Conservation (phyloP, 129 eudicot genomes). For the Ambrosia trifida region DNA sequence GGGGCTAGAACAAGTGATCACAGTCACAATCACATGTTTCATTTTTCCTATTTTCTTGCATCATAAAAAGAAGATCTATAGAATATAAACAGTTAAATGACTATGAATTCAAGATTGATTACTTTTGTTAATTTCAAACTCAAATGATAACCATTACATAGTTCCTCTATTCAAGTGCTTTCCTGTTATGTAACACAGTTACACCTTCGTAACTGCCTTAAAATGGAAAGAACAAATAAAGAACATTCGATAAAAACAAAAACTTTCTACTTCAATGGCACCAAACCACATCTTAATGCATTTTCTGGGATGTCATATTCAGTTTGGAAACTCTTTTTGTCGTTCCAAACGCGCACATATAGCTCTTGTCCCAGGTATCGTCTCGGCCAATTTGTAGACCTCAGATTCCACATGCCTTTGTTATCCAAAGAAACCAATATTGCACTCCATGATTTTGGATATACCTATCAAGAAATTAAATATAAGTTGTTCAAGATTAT, state of each 20-base stretch:
- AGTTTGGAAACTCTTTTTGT: slow-evolving; percentile 40
- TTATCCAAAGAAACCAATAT: slow-evolving; percentile 75
- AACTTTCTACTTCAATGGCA: slow-evolving; percentile 29
- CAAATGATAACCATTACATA: not conserved
- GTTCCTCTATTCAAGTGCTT: not conserved
- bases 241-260: not conserved
- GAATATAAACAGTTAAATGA: not conserved
- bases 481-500: slow-evolving; percentile 3
- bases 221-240: not conserved
- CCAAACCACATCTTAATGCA: slow-evolving; percentile 68
- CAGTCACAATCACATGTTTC: not conserved
- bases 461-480: slow-evolving; percentile 45
- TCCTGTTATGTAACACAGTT: slow-evolving; percentile 28
- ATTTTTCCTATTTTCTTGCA: not conserved
- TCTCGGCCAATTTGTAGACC: slow-evolving; percentile 81
- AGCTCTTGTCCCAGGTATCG: slow-evolving; percentile 65
- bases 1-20: not conserved
- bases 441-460: slow-evolving; percentile 72
- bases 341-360: slow-evolving; percentile 60
- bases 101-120: not conserved
- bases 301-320: slow-evolving; percentile 61
- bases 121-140: not conserved
- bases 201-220: slow-evolving; percentile 49
- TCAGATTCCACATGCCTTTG: slow-evolving; percentile 83
- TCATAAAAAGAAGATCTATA: not conserved